Conservation (phyloP, 192 early-diverging fungal species). For the Coemansia sp. region DNA sequence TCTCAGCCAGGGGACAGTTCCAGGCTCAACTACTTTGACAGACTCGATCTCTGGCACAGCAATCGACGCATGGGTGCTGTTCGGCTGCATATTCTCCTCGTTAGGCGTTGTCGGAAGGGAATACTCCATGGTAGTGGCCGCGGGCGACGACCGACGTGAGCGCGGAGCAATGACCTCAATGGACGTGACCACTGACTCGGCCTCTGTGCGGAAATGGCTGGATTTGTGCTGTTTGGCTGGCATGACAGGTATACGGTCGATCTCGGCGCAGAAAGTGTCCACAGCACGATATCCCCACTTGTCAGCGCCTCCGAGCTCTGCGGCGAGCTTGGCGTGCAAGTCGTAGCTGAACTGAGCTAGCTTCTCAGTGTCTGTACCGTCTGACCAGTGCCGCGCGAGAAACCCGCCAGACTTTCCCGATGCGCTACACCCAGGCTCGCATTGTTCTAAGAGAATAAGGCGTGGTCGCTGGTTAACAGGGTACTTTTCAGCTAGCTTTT, state of each 20-base stretch:
- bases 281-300: slow-evolving; percentile 50
- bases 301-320: slow-evolving; percentile 37
- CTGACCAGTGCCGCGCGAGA: slow-evolving; percentile 56
- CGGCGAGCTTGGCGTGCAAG: slow-evolving; percentile 48
- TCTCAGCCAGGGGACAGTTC: slow-evolving; percentile 50
- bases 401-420: slow-evolving; percentile 56
- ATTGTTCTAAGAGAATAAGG: slow-evolving; percentile 50
- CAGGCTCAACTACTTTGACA: slow-evolving; percentile 38
- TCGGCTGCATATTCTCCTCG: slow-evolving; percentile 28
- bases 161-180: slow-evolving; percentile 53
- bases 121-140: slow-evolving; percentile 23
- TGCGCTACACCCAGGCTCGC: slow-evolving; percentile 52
- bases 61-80: slow-evolving; percentile 48
- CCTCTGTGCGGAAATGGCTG: slow-evolving; percentile 33
- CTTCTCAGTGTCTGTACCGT: slow-evolving; percentile 55
- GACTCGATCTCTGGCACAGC: slow-evolving; percentile 36
- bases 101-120: slow-evolving; percentile 13
- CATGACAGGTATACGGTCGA: slow-evolving; percentile 49
- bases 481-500: slow-evolving; percentile 29
- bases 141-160: slow-evolving; percentile 14
- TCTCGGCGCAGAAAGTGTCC: slow-evolving; percentile 51
- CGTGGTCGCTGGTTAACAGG: slow-evolving; percentile 29
- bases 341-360: slow-evolving; percentile 57
- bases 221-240: slow-evolving; percentile 53
- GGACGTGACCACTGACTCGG: slow-evolving; percentile 45